These are phyloP conservation scores for Xylaria longipes DNA, from an alignment of 495 filamentous ascomycete species.

Conservation along the genomic window DNA sequence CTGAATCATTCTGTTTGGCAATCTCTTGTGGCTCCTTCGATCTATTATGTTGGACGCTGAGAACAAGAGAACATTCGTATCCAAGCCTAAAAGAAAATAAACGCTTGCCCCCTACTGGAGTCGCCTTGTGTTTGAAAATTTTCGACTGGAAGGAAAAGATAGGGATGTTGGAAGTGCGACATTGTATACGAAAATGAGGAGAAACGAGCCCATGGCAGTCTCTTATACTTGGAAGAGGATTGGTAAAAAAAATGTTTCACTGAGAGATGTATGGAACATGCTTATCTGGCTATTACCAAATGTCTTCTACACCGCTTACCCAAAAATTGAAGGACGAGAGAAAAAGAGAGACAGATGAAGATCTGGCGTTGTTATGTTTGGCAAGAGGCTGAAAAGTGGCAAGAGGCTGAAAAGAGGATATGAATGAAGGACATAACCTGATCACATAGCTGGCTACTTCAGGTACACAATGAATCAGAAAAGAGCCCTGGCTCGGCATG, in stretches of 20 bases:
- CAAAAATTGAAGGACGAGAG: not conserved
- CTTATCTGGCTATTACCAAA: not conserved
- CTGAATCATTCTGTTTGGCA: not conserved
- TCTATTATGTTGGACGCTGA: not conserved
- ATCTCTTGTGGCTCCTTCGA: not conserved
- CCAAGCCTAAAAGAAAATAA: not conserved
- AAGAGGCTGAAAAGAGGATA: not conserved
- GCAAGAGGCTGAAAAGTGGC: not conserved
- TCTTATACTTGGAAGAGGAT: not conserved
- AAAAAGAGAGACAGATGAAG: not conserved
- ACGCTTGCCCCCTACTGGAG: not conserved
- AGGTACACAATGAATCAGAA: not conserved
- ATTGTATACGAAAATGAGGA: not conserved
- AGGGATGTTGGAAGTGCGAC: not conserved
- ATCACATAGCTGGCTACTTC: not conserved
- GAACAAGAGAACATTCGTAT: not conserved
- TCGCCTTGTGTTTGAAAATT: not conserved
- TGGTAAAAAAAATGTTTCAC: not conserved
- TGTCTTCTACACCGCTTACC: not conserved
- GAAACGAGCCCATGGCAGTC: not conserved
- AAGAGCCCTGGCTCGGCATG: not conserved
- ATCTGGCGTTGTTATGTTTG: not conserved
- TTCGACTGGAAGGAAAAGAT: not conserved
- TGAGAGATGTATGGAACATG: not conserved
- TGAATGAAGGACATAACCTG: not conserved